Evolutionary conservation across 2,329 filamentous ascomycete genomes (phyloP), one percentile per base, ranked within the genome.

Genomic region (Pseudodiploospora longispora): DNA sequence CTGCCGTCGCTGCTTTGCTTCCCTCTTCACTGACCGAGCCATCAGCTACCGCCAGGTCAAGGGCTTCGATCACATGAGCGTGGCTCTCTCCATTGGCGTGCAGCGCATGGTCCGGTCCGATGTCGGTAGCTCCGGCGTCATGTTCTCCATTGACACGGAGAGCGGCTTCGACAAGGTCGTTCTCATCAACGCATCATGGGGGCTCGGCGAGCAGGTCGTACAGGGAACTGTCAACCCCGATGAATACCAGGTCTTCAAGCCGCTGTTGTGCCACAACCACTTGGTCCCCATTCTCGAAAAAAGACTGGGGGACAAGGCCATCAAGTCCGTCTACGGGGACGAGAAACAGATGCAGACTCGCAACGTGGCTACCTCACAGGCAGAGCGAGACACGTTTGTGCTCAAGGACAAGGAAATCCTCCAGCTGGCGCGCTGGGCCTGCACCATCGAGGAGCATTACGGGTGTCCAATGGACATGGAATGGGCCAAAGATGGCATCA

Each of bases 101-200:
- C 59, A 62, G 43, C 49, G 44, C 10, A 60, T 61, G 58, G 56
- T 57, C 46, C 59, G 60, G 29, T 64, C 64, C 7, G 62, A 65
- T 43, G 27, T 47, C 9, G 48, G 59, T 5, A 61, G 60, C 7
- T 60, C 63, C 6, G 64, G 64, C 12, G 63, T 65, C 38, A 66
- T 67, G 62, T 67, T 67, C 50, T 62, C 63, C 31, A 61, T 66
- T 27, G 62, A 68, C 45, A 65, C 64, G 2, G 62, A 66, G 45
- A 65, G 58, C 29, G 63, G 62, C 5, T 66, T 64, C 33, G 58
- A 65, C 47, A 63, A 62, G 46, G 51, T 65, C 10, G 59, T 67
- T n/a, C 53, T 67, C 38, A 66, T 66, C 52, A 66, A 64, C 41
- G 36, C 47, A 10, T 47, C 49, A 5, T 67, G 62, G 63, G 63